phyloP scores from a whole-genome alignment of 2,329 filamentous ascomycete genomes.

The Arthrobotrys sphaeroides region DNA sequence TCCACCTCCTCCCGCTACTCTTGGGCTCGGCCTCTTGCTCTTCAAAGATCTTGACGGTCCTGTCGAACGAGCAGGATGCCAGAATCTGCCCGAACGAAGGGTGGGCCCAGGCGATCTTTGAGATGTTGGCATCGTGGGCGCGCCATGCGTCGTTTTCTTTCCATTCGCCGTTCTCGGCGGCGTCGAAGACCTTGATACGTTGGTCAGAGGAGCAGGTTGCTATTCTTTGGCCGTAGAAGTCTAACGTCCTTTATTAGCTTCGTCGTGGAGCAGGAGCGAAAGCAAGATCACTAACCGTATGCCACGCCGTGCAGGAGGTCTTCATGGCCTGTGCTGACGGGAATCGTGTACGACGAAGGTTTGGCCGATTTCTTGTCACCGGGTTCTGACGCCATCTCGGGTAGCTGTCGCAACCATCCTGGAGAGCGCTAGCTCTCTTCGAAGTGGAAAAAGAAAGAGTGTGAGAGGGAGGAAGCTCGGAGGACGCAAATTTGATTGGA shows the following conservation, averaged over 20 bases:
- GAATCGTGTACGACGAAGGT: constrained; percentile 52
- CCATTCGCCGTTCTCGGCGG: constrained; percentile 58
- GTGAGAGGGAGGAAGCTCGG: background rate
- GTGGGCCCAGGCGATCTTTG: constrained; percentile 58
- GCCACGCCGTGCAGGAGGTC: constrained; percentile 58
- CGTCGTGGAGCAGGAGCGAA: too few species aligned
- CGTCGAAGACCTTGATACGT: constrained; percentile 58
- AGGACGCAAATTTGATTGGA: background rate
- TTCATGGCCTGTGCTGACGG: constrained; percentile 58
- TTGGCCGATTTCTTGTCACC: constrained; percentile 42
- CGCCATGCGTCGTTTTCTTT: constrained; percentile 57
- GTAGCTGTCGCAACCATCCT: constrained; percentile 19
- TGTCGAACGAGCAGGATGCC: constrained; percentile 58
- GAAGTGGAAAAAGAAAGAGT: background rate
- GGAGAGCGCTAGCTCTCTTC: too few species aligned
- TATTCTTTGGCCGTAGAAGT: constrained; percentile 59
- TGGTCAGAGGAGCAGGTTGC: constrained; percentile 59
- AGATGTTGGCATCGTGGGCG: constrained; percentile 59
- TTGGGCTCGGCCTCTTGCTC: constrained; percentile 57
- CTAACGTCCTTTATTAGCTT: too few species aligned
- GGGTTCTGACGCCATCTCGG: constrained; percentile 44
- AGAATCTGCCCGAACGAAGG: constrained; percentile 58
- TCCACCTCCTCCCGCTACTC: constrained; percentile 55
- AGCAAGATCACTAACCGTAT: constrained; percentile 54
- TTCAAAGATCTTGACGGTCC: constrained; percentile 58